These are phyloP conservation scores for Polyporus arcularius DNA, from an alignment of 768 basidiomycete species.

Conservation along the genomic window DNA sequence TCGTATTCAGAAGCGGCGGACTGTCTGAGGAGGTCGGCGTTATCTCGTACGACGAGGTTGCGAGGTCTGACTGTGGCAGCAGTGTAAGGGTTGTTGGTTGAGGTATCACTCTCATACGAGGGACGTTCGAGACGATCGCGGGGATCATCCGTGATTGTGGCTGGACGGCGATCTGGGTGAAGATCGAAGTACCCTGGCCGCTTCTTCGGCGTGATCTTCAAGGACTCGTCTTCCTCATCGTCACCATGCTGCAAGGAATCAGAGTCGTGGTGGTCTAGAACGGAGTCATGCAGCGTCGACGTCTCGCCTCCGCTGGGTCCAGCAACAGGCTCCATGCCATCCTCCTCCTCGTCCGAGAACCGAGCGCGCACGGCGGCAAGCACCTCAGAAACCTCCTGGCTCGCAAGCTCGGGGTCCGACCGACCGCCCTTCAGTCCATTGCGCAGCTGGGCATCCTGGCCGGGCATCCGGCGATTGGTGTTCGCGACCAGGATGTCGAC, in stretches of 20 bases:
- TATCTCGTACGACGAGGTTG: neutral
- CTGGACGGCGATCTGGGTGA: constrained; percentile 69
- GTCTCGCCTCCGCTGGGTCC: constrained; percentile 25
- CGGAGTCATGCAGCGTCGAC: constrained; percentile 20
- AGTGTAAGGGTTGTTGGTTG: constrained; percentile 16
- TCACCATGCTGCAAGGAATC: constrained; percentile 19
- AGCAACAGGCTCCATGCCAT: constrained; percentile 27
- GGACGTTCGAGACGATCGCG: constrained; percentile 18
- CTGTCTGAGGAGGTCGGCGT: neutral
- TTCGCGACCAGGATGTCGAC: constrained; percentile 81
- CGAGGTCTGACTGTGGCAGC: constrained; percentile 3
- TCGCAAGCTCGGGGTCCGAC: constrained; percentile 70
- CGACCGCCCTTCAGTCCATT: constrained; percentile 28
- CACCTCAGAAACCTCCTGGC: constrained; percentile 72
- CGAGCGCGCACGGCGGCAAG: constrained; percentile 55
- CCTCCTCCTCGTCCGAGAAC: constrained; percentile 45
- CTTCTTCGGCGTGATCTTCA: constrained; percentile 17
- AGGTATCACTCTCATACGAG: constrained; percentile 25
- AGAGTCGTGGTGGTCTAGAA: constrained; percentile 16
- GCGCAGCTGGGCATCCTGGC: constrained; percentile 52
- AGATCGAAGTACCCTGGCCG: constrained; percentile 76
- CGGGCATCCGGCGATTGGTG: constrained; percentile 50
- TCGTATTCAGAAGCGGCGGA: constrained; percentile 17
- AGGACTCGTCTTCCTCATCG: constrained; percentile 30
- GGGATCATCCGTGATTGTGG: constrained; percentile 26